Evolutionary conservation across 2,329 filamentous ascomycete genomes (phyloP).

Genomic region (Emmonsiellopsis sp.): DNA sequence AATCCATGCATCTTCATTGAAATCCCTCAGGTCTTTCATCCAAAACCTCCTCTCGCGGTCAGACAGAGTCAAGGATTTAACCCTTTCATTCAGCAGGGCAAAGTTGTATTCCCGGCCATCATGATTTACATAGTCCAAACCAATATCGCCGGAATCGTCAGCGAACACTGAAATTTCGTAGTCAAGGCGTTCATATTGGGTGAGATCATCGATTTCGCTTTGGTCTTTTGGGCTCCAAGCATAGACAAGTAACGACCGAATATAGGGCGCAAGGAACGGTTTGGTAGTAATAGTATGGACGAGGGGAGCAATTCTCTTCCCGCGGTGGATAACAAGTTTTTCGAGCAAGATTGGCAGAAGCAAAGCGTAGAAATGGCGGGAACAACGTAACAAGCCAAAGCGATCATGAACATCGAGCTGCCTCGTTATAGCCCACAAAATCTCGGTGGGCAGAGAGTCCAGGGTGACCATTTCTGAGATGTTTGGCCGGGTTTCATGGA

Average conservation of each 20-base stretch:
- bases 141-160: background rate
- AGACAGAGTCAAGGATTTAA: background rate
- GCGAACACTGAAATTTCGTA: background rate
- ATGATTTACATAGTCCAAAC: background rate
- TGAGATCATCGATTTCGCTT: background rate
- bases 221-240: background rate
- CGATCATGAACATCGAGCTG: background rate
- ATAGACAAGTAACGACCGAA: background rate
- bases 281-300: background rate
- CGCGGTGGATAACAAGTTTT: background rate
- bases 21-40: background rate
- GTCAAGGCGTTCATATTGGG: background rate
- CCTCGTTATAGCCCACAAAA: background rate
- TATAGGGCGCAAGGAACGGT: background rate
- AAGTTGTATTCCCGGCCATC: background rate
- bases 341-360: background rate
- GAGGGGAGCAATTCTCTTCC: background rate
- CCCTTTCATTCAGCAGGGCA: background rate
- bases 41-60: background rate
- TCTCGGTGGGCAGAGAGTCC: too few species aligned
- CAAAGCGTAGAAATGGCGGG: background rate
- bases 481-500: too few species aligned
- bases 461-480: too few species aligned
- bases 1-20: background rate
- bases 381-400: background rate